Conservation (phyloP, 225 moss, liverwort and hornwort genomes). For the Pseudoscleropodium purum region DNA sequence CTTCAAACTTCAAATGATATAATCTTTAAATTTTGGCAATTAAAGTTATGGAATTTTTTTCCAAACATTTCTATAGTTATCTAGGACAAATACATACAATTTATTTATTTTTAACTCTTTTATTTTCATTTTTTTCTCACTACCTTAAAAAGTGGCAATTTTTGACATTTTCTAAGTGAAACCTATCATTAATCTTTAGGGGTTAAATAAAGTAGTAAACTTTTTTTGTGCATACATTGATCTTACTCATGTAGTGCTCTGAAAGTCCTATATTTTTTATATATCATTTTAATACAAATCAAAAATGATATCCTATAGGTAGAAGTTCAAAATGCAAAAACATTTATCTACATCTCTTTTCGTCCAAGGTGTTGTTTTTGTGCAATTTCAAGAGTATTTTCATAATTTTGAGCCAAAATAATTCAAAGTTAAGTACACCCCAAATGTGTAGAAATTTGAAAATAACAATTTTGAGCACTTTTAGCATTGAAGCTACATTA, state of each 20-base stretch:
- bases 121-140: not conserved
- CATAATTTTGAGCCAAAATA: not conserved
- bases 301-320: fast-evolving
- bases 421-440: fast-evolving
- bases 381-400: not conserved
- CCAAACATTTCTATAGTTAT: not conserved
- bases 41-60: not conserved
- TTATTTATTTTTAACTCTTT: fast-evolving
- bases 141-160: not conserved
- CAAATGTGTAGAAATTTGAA: fast-evolving
- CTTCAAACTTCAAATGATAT: not conserved
- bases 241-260: not conserved
- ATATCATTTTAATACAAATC: not conserved
- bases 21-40: not conserved
- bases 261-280: not conserved
- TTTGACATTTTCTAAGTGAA: fast-evolving
- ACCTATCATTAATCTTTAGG: not conserved
- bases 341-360: not conserved
- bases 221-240: fast-evolving
- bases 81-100: fast-evolving
- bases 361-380: not conserved
- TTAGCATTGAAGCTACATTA: not conserved
- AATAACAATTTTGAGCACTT: not conserved
- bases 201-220: not conserved
- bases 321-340: not conserved